A percentile compares a stretch with the other conserved stretches of the same genome.
These are phyloP conservation scores for Circinella umbellata DNA, from an alignment of 371 early-diverging fungal genomes.

Conservation along the genomic window DNA sequence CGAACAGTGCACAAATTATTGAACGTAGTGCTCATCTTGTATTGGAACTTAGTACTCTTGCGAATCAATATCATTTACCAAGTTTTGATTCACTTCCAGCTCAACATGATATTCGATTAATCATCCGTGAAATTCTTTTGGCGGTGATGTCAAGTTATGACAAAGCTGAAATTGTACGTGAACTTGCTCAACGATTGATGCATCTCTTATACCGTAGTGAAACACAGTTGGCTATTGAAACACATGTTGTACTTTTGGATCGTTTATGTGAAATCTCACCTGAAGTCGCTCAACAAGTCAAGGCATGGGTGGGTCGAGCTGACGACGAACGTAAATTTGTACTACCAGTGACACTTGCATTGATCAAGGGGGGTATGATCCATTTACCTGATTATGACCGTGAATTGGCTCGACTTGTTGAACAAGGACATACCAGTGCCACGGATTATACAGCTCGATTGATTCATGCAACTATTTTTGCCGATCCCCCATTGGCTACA, in stretches of 20 bases:
- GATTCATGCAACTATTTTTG: conserved; percentile 72
- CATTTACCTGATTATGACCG: conserved; percentile 82
- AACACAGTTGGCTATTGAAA: conserved; percentile 74
- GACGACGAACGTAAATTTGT: conserved; percentile 94
- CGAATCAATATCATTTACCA: conserved; percentile 58
- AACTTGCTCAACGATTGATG: conserved; percentile 88
- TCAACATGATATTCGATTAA: conserved; percentile 76
- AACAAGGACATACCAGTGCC: conserved; percentile 79
- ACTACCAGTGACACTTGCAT: conserved; percentile 80
- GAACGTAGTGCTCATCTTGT: conserved; percentile 75
- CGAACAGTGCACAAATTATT: conserved; percentile 58
- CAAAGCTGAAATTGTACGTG: conserved; percentile 78
- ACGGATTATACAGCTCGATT: conserved; percentile 83
- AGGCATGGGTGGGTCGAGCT: conserved; percentile 90
- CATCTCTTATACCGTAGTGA: conserved; percentile 82
- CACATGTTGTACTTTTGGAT: conserved; percentile 83
- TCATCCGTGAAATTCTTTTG: conserved; percentile 75
- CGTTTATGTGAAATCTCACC: conserved; percentile 80
- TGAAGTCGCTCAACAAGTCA: conserved; percentile 82
- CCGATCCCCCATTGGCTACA: conserved; percentile 59
- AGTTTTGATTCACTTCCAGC: conserved; percentile 73
- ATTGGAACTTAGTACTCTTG: conserved; percentile 76
- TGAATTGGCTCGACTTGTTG: conserved; percentile 74
- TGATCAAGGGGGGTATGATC: conserved; percentile 82
- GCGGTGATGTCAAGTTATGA: conserved; percentile 70